Evolutionary conservation across 495 filamentous ascomycete species (phyloP), one percentile per base, ranked within the genome.

Genomic region (Hypomontagnella submonticulosa): DNA sequence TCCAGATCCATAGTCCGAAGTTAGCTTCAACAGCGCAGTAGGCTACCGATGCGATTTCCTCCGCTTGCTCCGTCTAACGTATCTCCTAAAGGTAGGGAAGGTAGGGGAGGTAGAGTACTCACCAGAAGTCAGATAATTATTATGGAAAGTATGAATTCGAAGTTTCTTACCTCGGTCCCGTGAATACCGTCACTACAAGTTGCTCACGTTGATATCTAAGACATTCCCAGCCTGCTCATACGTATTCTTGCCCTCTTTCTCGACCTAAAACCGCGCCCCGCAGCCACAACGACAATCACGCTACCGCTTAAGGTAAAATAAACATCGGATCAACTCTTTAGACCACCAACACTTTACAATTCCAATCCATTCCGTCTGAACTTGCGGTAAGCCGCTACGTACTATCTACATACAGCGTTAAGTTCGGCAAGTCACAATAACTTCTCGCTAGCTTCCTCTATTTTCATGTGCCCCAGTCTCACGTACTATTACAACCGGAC

Each of bases 121-220:
- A 46, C 47, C 9, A 34, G n/a, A 6, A 49, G 40, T 38, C 10
- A 47, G 42, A 19, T 32, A n/a, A n/a, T n/a, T n/a, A n/a, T n/a
- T n/a, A 27, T 27, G 23, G 23, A 27, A 27, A 27, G 23, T 27
- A 27, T 27, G 23, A 27, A 3, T 41, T 61, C 19, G 49, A 59
- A 53, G 33, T 60, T 66, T 60, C 42, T 32, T 48, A 38, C 20
- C 46, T 61, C 57, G 63, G 63, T 57, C 57, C 48, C 57, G 52
- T 52, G 38, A 9, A 27, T 6, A 27, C 23, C 23, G 23, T 6
- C 23, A 6, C n/a, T n/a, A 27, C 23, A 27, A 27, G 23, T 6
- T 6, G 23, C 23, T 6, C 23, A 6, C 2, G 6, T 27, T 27
- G 23, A 27, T 3, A 13, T 32, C 44, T 61, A 32, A 61, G 49